phyloP scores from a whole-genome alignment of 2,329 filamentous ascomycete species.

The Trichophyton mentagrophytes region DNA sequence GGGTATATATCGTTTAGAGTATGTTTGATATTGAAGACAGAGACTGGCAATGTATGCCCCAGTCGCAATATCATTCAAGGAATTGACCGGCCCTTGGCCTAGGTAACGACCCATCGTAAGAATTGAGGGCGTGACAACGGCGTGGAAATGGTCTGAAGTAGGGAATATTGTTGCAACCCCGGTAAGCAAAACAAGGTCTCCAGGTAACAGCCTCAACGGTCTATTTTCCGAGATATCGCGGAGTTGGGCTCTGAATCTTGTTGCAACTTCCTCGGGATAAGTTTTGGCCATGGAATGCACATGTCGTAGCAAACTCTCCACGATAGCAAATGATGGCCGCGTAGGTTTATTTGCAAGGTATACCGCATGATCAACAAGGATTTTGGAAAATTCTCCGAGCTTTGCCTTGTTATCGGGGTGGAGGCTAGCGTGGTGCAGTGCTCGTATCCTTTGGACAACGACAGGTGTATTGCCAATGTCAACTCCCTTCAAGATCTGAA shows the following conservation, averaged over 20 bases:
- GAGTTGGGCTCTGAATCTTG: constrained; percentile 64
- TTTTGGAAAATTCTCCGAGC: constrained; percentile 44
- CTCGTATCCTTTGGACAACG: constrained; percentile 77
- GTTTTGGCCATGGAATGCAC: constrained; percentile 84
- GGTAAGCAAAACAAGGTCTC: constrained; percentile 72
- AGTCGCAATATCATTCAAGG: constrained; percentile 52
- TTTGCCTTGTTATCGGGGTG: constrained; percentile 74
- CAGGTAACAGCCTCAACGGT: constrained; percentile 42
- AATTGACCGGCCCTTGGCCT: constrained; percentile 58
- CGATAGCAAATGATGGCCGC: constrained; percentile 49
- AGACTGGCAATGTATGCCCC: constrained; percentile 72
- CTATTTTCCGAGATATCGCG: constrained; percentile 41
- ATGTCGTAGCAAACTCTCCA: constrained; percentile 77
- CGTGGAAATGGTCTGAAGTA: constrained; percentile 94
- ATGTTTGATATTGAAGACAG: constrained; percentile 65
- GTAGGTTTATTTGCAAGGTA: constrained; percentile 41
- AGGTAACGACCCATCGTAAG: constrained; percentile 75
- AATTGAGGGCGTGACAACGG: constrained; percentile 81
- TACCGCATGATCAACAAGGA: constrained; percentile 44
- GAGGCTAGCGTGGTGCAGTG: constrained; percentile 82
- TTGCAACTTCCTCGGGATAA: constrained; percentile 65
- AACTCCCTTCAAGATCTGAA: constrained; percentile 50
- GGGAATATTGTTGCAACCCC: constrained; percentile 78
- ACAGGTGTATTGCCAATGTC: constrained; percentile 55
- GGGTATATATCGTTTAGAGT: constrained; percentile 78